Evolutionary conservation across 208 protist species (phyloP), one percentile per base, ranked within the genome.

Genomic region (Trypanosoma theileri): DNA sequence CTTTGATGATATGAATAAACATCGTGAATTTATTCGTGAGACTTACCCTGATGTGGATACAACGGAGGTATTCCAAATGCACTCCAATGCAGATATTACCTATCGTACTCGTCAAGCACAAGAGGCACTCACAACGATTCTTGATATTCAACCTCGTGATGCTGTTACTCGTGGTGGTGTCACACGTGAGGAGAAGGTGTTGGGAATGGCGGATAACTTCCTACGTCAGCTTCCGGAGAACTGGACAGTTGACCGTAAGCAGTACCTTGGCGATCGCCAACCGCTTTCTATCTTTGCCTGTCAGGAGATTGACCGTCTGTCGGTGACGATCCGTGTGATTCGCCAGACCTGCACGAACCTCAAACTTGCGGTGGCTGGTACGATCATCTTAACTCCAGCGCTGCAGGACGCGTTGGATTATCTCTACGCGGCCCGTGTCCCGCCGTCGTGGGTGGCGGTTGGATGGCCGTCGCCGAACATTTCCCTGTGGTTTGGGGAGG

Each of bases 31-130:
- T 65, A 92, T 98, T 66, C 85, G 98, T 45, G 92, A 98, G 65
- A 89, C 84, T n/a, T 91, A 99, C 70, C 96, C 98, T 16, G 87
- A 93, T 45, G 91, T 97, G 54, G 98, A 99, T 88, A 86, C 84
- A 16, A 98, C 98, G 9, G 95, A 99, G 79, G 92, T 99, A 50
- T 99, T 99, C 77, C 97, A 98, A 51, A 93, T 99, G 80, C 97
- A 99, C 80, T 66, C 92, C 28, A 99, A 99, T 85, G 97, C 98
- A 50, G 95, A 98, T 72, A 98, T 98, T 71, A 97, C 92, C 17
- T 98, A 97, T 81, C 88, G 94, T 19, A 95, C 87, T 26, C 83
- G 91, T 11, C 92, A 98, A 75, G 83, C 96, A 53, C 87, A 94
- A 72, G 85, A 96, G 71, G 90, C 97, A 50, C 88, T 99, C 22